Conservation (phyloP, 495 filamentous ascomycete genomes). For the Tuber magnatum region DNA sequence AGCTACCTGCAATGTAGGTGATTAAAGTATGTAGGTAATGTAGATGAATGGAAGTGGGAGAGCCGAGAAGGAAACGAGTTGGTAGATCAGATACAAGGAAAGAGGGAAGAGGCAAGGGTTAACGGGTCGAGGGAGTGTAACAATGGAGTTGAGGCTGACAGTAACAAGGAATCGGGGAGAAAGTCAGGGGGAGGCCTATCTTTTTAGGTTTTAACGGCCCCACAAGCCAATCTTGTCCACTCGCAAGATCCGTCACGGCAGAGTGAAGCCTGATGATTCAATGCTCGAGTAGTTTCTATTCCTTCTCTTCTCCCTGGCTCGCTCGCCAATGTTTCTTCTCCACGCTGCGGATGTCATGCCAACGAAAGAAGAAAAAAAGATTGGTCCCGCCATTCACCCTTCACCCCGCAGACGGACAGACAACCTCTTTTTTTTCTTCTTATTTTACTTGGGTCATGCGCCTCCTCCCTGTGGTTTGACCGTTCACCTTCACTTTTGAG, state of each 20-base stretch:
- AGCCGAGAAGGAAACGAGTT: background rate
- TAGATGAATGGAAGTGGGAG: background rate
- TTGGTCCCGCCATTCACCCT: background rate
- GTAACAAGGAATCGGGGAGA: background rate
- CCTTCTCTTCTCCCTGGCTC: background rate
- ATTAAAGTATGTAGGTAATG: background rate
- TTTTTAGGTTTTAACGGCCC: background rate
- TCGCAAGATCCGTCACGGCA: background rate
- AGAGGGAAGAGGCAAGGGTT: background rate
- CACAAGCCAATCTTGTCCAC: background rate
- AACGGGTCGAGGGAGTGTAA: background rate
- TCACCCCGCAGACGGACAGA: constrained; percentile 2
- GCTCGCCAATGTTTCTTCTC: constrained; percentile 4
- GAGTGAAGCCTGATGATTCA: background rate
- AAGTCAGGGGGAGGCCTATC: background rate
- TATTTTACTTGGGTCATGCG: constrained; percentile 4
- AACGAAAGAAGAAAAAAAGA: background rate
- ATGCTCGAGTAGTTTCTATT: background rate
- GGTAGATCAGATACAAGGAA: background rate
- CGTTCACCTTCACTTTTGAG: background rate
- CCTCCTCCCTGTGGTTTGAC: background rate
- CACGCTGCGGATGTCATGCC: constrained; percentile 1
- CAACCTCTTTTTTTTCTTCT: background rate
- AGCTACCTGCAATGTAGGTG: background rate
- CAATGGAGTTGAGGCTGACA: background rate